Evolutionary conservation across 345 rosid genomes (phyloP).

Genomic region (Sonneratia alba): DNA sequence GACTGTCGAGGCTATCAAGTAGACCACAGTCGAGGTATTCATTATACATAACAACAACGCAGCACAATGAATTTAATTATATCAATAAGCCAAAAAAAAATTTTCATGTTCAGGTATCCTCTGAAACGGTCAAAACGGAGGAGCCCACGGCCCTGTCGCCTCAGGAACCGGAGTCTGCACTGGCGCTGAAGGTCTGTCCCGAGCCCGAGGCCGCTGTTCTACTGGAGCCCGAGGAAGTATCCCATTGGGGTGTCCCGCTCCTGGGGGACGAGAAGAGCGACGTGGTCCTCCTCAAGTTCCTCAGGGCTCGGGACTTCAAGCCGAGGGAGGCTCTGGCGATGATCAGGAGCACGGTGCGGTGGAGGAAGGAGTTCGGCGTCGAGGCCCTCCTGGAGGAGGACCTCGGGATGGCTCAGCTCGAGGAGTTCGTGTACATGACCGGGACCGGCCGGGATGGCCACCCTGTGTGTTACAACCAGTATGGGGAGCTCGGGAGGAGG

Average conservation of each 20-base stretch:
- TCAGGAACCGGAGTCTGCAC: not conserved
- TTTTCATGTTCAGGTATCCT: not conserved
- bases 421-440: slow-evolving; percentile 68
- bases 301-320: slow-evolving; percentile 84
- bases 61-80: no score
- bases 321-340: slow-evolving; percentile 61
- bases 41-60: no score
- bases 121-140: slow-evolving; percentile 16
- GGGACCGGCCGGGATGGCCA: slow-evolving; percentile 76
- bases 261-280: slow-evolving; percentile 67
- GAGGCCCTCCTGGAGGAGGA: slow-evolving; percentile 53
- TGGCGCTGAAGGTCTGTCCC: slow-evolving; percentile 2
- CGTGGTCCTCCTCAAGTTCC: slow-evolving; percentile 65
- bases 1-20: slow-evolving; percentile 80
- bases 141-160: slow-evolving; percentile 1
- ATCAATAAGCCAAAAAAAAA: no score
- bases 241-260: slow-evolving; percentile 71
- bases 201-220: slow-evolving; percentile 16
- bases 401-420: slow-evolving; percentile 49
- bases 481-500: slow-evolving; percentile 57
- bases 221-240: slow-evolving; percentile 34
- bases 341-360: slow-evolving; percentile 60
- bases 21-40: slow-evolving; percentile 53
- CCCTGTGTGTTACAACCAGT: slow-evolving; percentile 76
- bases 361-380: slow-evolving; percentile 66